Conservation (phyloP, 2,329 filamentous ascomycete species). For the Venturia oleaginea region DNA sequence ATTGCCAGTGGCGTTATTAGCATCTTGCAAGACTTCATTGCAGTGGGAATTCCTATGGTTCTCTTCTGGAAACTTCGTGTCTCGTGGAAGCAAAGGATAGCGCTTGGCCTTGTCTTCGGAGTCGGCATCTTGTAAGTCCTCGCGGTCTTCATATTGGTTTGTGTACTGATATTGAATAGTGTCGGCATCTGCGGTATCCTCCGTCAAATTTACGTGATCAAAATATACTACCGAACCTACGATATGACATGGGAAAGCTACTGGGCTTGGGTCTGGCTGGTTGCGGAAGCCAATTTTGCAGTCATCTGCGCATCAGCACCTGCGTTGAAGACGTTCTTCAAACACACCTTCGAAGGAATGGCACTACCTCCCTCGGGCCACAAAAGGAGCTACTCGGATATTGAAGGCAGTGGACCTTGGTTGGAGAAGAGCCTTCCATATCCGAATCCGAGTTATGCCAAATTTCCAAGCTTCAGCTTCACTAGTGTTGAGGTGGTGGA, state of each 20-base stretch:
- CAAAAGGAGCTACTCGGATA: neutral
- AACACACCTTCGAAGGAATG: constrained; percentile 4
- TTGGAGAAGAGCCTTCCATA: neutral
- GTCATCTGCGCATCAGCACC: constrained; percentile 13
- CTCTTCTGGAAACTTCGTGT: constrained; percentile 17
- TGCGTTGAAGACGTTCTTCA: constrained; percentile 13
- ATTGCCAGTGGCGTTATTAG: constrained; percentile 16
- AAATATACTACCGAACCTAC: constrained; percentile 15
- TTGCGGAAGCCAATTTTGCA: constrained; percentile 8
- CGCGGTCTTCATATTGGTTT: too few species aligned
- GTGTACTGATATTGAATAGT: too few species aligned
- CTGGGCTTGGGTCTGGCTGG: constrained; percentile 10
- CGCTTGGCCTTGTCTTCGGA: constrained; percentile 11
- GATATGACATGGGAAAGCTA: constrained; percentile 14
- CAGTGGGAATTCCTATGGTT: constrained; percentile 18
- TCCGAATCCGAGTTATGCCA: neutral
- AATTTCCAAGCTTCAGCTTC: neutral
- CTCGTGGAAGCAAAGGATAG: constrained; percentile 17
- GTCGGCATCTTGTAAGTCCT: constrained; percentile 20
- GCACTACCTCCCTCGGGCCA: neutral
- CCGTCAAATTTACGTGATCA: constrained; percentile 26
- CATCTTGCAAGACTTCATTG: constrained; percentile 17
- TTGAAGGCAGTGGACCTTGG: neutral
- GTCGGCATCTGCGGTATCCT: constrained; percentile 28
- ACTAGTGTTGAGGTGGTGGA: neutral